Evolutionary conservation across 768 basidiomycete genomes (phyloP).

Genomic region (Artomyces pyxidatus): DNA sequence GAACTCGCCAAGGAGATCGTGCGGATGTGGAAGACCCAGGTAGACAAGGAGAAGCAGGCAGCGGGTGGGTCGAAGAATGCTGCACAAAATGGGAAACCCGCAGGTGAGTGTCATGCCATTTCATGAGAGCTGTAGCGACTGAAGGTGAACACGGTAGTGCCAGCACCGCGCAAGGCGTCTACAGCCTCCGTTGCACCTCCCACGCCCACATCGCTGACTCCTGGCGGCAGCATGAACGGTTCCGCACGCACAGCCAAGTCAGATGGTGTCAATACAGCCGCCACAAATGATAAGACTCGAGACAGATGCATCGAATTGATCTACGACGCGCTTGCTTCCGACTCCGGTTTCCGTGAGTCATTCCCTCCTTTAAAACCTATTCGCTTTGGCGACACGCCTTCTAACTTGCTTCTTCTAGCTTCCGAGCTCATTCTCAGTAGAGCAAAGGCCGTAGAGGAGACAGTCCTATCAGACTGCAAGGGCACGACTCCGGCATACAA

Average conservation of each 20-base stretch:
- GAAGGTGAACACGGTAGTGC: not conserved
- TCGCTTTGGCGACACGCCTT: not conserved
- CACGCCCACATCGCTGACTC: slow-evolving; percentile 7
- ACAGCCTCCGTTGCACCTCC: slow-evolving; percentile 11
- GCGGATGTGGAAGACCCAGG: slow-evolving; percentile 85
- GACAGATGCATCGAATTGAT: slow-evolving; percentile 86
- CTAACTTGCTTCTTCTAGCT: slow-evolving; percentile 32
- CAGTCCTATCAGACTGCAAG: slow-evolving; percentile 41
- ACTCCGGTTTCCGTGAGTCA: slow-evolving; percentile 81
- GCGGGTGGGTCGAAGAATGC: slow-evolving; percentile 25
- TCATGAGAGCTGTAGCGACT: not conserved
- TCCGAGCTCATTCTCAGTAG: slow-evolving; percentile 58
- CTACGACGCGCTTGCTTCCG: slow-evolving; percentile 84
- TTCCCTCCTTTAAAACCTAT: not conserved
- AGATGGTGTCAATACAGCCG: slow-evolving; percentile 57
- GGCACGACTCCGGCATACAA: slow-evolving; percentile 48
- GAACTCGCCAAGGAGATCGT: slow-evolving; percentile 88
- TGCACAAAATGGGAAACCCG: slow-evolving; percentile 21
- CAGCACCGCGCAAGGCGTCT: slow-evolving; percentile 21
- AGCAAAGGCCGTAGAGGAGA: slow-evolving; percentile 64
- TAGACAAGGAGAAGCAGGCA: slow-evolving; percentile 53
- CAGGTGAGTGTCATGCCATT: slow-evolving; percentile 26
- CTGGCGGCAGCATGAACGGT: slow-evolving; percentile 22
- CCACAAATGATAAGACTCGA: slow-evolving; percentile 63
- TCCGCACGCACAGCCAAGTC: slow-evolving; percentile 49